Base-by-base conservation (phyloP, 192 early-diverging fungal species). In the Haplosporangium gracile region DNA sequence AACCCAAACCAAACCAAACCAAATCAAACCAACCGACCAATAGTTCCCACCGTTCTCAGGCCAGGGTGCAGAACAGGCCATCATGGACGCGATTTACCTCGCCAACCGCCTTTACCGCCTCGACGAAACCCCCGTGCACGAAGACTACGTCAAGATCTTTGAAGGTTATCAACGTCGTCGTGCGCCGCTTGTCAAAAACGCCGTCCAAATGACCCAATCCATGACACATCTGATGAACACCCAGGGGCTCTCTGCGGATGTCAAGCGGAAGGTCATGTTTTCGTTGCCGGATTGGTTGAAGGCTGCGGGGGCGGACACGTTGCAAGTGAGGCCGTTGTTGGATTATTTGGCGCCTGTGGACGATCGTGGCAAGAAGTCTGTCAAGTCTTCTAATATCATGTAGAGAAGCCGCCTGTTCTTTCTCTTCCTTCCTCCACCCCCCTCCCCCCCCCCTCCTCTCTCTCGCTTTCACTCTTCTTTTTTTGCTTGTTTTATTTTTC, bases 41-140 rank as follows among this genome's bases (percentile, higher is more conserved):
- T 36, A 84, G 82, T 84, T 84, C 57, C 68, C 71, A 40, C 82
- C 82, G 22, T 84, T 75, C 45, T 84, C 82, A 15, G 82, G 82
- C 15, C 82, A 84, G 32, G 82, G 82, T 3, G 82, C 82, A 63
- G 82, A 84, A 32, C 82, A 84, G 29, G 82, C 82, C 9, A 84
- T 84, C 49, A 45, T 84, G 43, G 82, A 84, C 51, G 82, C 75
- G 1, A 75, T 84, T 55, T 78, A 45, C 45, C 77, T 84, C 0
- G 77, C 76, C 32, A 80, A 85, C 70, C 74, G 73, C 5, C 77
- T 85, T n/a, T 85, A 79, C 45, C 51, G 75, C 2, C 45, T 85
- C 4, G 36, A 20, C 39, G 63, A 70, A 20, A 60, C 70, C 15
- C 71, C 83, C 0, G 65, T 39, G 2, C 83, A 79, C 74, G 34